Evolutionary conservation across 371 early-diverging fungal species (phyloP).

Genomic region (Mucor velutinosus): DNA sequence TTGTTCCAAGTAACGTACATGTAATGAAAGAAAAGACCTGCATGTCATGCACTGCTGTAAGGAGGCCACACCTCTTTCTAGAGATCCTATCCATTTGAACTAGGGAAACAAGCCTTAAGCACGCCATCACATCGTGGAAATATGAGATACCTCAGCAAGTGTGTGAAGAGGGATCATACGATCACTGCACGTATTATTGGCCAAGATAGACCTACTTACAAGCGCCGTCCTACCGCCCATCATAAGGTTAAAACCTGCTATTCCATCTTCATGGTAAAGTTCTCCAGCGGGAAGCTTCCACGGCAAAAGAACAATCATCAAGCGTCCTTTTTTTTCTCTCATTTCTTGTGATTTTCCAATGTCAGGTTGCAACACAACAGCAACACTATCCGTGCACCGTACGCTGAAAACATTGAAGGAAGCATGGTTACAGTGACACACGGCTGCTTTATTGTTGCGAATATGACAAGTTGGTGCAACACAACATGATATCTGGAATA

Average conservation of each 20-base stretch:
- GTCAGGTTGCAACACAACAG: no score
- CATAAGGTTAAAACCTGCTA: neutral
- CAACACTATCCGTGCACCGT: neutral
- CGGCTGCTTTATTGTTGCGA: neutral
- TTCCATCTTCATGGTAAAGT: no score
- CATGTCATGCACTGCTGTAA: neutral
- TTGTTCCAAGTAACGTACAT: neutral
- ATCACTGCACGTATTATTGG: neutral
- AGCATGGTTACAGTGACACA: neutral
- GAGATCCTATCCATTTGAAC: no score
- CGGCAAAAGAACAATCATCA: no score
- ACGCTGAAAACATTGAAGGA: neutral
- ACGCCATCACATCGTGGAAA: neutral
- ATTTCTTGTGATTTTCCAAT: no score
- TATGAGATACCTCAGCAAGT: neutral
- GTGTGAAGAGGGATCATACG: neutral
- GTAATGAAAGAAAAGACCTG: neutral
- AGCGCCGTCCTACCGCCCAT: neutral
- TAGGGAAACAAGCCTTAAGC: neutral
- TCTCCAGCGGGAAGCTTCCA: no score
- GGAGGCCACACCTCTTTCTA: no score
- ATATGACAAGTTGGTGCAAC: neutral
- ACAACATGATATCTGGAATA: neutral
- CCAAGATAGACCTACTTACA: neutral
- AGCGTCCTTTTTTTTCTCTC: no score